These are phyloP conservation scores for Brassica rapa DNA, from an alignment of 345 rosid species.

Conservation along the genomic window DNA sequence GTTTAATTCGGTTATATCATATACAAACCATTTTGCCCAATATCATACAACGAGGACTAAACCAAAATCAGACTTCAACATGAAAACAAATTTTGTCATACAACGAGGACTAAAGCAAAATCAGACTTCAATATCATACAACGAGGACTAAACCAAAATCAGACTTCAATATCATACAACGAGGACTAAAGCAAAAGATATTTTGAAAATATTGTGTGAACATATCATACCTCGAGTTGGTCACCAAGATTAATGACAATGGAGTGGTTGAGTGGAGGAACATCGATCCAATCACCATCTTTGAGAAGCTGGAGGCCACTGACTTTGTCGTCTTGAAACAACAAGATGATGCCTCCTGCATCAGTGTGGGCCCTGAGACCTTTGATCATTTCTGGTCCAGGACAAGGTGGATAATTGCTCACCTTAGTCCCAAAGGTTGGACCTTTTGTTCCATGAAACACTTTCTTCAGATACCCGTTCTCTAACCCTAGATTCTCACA, in stretches of 20 bases:
- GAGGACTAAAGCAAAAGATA: background rate
- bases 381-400: slow-evolving; percentile 80
- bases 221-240: slow-evolving; percentile 72
- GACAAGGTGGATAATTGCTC: slow-evolving; percentile 93
- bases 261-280: slow-evolving; percentile 80
- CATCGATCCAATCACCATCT: slow-evolving; percentile 83
- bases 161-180: too few species aligned
- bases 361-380: slow-evolving; percentile 98
- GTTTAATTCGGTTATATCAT: background rate
- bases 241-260: slow-evolving; percentile 94
- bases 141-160: too few species aligned
- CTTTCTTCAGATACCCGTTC: slow-evolving; percentile 75
- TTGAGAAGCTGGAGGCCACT: slow-evolving; percentile 96
- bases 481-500: slow-evolving; percentile 86
- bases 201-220: slow-evolving; percentile 24
- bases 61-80: background rate
- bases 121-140: too few species aligned
- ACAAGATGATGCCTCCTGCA: slow-evolving; percentile 89
- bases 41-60: background rate
- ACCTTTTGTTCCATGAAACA: slow-evolving; percentile 69
- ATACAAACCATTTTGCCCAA: background rate
- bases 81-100: background rate
- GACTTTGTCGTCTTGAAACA: slow-evolving; percentile 90
- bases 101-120: too few species aligned
- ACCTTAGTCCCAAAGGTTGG: slow-evolving; percentile 89